A percentile compares a stretch with the other conserved stretches of the same genome.
Evolutionary conservation across 495 filamentous ascomycete genomes (phyloP).

Genomic region (Patellaria atrata): DNA sequence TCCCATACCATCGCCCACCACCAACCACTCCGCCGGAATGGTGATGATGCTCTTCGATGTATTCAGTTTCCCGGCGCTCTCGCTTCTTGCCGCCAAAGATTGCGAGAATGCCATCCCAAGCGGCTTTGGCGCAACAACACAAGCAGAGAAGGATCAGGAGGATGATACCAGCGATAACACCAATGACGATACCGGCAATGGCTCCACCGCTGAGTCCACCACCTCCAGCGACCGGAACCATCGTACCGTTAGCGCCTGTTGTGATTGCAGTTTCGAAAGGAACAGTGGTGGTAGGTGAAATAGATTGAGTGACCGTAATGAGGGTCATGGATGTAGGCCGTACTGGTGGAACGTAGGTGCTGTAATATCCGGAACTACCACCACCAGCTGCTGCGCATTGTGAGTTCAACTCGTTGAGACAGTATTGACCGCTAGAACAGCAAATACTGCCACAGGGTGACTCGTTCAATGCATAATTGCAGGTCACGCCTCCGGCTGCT

Average conservation of each 20-base stretch:
- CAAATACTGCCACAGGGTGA: slow-evolving; percentile 58
- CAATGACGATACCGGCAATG: slow-evolving; percentile 91
- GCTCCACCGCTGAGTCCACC: slow-evolving; percentile 62
- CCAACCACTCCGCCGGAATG: slow-evolving; percentile 23
- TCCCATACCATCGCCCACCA: slow-evolving; percentile 54
- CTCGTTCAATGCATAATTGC: slow-evolving; percentile 45
- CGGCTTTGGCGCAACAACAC: slow-evolving; percentile 54
- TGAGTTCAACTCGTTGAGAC: slow-evolving; percentile 27
- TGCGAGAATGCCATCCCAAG: slow-evolving; percentile 48
- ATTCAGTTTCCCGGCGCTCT: slow-evolving; percentile 31
- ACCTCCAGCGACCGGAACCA: slow-evolving; percentile 24
- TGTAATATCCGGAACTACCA: slow-evolving; percentile 23
- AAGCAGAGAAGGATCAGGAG: slow-evolving; percentile 60
- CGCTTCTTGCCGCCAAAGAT: slow-evolving; percentile 47
- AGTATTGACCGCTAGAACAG: slow-evolving; percentile 60
- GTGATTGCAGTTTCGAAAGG: slow-evolving; percentile 43
- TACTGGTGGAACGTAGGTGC: slow-evolving; percentile 37
- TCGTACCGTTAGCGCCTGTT: slow-evolving; percentile 36
- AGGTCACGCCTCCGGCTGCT: slow-evolving; percentile 30
- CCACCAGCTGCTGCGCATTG: slow-evolving; percentile 32
- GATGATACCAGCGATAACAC: slow-evolving; percentile 60
- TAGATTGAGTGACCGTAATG: slow-evolving; percentile 40
- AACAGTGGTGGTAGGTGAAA: slow-evolving; percentile 41
- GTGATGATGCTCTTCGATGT: slow-evolving; percentile 57
- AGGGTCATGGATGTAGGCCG: slow-evolving; percentile 53